Evolutionary conservation across 1,139 yeast species (phyloP).

Genomic region (Nakaseomyces uthaithaninus): DNA sequence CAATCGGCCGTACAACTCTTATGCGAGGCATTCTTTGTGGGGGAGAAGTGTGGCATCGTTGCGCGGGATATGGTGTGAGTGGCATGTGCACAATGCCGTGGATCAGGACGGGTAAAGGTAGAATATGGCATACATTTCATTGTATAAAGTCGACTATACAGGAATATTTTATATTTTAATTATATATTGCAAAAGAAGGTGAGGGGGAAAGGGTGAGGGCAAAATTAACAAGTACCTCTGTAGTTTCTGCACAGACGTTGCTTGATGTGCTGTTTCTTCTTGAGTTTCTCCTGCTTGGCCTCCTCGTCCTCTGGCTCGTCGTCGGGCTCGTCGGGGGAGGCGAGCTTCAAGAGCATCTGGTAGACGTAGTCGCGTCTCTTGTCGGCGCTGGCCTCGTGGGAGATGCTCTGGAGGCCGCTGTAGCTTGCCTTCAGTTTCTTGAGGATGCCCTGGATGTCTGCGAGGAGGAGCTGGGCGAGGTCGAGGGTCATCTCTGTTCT

Average conservation of each 20-base stretch:
- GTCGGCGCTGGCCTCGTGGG: constrained; percentile 8
- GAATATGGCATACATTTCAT: too few relatives aligned
- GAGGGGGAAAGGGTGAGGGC: too few relatives aligned
- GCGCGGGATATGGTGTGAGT: too few relatives aligned
- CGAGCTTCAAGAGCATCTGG: constrained; percentile 21
- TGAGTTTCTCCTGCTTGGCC: constrained; percentile 2
- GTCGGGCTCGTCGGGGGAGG: constrained; percentile 20
- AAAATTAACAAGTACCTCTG: constrained; percentile 8
- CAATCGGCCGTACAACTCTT: too few relatives aligned
- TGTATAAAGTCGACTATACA: too few relatives aligned
- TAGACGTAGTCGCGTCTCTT: constrained; percentile 17
- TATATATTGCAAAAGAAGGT: neutral
- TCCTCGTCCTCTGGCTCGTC: constrained; percentile 10
- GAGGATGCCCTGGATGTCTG: constrained; percentile 50
- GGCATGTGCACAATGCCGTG: too few relatives aligned
- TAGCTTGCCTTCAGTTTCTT: constrained; percentile 46
- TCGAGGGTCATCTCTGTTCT: constrained; percentile 65
- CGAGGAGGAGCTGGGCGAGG: constrained; percentile 62
- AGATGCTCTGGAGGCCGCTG: constrained; percentile 23
- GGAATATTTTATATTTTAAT: too few relatives aligned
- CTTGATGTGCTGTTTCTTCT: constrained; percentile 5
- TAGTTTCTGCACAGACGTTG: constrained; percentile 9
- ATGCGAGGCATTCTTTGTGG: too few relatives aligned
- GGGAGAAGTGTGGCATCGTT: too few relatives aligned
- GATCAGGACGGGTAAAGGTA: too few relatives aligned